A percentile compares a stretch with the other conserved stretches of the same genome.
These are phyloP conservation scores for Kwoniella mangroviensis DNA, from an alignment of 768 basidiomycete species.

Conservation along the genomic window DNA sequence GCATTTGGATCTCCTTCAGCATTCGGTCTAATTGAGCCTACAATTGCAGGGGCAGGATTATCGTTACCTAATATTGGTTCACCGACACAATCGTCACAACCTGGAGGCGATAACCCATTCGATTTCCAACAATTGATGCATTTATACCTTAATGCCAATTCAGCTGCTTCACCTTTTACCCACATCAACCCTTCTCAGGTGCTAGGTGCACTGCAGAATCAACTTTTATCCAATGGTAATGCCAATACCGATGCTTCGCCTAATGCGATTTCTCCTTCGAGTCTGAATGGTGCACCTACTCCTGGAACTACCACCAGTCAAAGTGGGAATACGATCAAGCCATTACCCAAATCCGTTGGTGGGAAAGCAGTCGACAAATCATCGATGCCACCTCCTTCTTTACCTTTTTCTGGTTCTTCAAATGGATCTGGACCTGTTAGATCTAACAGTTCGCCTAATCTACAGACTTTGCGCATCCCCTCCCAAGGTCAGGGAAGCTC, in stretches of 20 bases:
- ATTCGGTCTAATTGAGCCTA: constrained; percentile 7
- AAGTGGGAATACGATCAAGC: constrained; percentile 33
- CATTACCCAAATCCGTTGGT: constrained; percentile 49
- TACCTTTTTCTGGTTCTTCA: background rate
- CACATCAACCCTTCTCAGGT: constrained; percentile 91
- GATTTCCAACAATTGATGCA: constrained; percentile 59
- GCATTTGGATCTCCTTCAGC: constrained; percentile 39
- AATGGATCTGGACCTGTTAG: constrained; percentile 32
- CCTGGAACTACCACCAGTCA: constrained; percentile 4
- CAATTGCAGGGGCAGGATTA: constrained; percentile 12
- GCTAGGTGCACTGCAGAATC: constrained; percentile 54
- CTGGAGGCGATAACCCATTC: constrained; percentile 40
- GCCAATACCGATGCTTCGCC: constrained; percentile 62
- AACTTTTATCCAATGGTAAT: constrained; percentile 53
- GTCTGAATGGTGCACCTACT: constrained; percentile 26
- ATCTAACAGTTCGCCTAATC: constrained; percentile 53
- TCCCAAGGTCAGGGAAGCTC: constrained; percentile 1
- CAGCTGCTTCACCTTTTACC: constrained; percentile 55
- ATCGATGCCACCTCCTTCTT: constrained; percentile 24
- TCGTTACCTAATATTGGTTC: constrained; percentile 25
- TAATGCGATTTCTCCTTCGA: constrained; percentile 60
- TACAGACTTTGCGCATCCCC: constrained; percentile 41
- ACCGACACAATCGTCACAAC: constrained; percentile 19
- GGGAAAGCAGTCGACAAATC: constrained; percentile 36
- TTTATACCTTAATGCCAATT: constrained; percentile 55